Percentiles rank a stretch among this genome's conserved stretches.
Evolutionary conservation across 2,329 filamentous ascomycete species (phyloP).

Genomic region (Penicillium expansum): DNA sequence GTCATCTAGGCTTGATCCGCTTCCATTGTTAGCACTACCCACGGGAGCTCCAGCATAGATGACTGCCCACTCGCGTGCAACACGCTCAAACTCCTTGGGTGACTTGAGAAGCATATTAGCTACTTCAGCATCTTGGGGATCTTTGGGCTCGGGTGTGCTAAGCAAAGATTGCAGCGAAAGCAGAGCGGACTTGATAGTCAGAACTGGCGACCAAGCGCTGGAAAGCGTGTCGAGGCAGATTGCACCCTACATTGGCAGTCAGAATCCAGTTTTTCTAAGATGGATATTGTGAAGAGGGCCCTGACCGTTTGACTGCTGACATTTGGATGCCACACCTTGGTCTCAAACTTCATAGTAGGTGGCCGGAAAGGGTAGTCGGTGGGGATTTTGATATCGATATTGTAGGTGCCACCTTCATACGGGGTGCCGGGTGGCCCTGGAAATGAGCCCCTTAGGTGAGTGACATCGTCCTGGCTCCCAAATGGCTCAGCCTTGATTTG

Average conservation of each 20-base stretch:
- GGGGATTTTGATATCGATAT: constrained; percentile 83
- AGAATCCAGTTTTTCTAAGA: background rate
- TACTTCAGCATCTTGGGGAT: constrained; percentile 95
- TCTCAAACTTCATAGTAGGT: constrained; percentile 85
- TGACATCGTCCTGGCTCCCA: constrained; percentile 66
- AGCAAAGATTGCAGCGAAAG: constrained; percentile 91
- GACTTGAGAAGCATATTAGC: constrained; percentile 82
- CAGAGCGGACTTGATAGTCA: constrained; percentile 93
- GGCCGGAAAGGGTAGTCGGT: constrained; percentile 90
- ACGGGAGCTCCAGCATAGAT: constrained; percentile 74
- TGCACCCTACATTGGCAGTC: constrained; percentile 66
- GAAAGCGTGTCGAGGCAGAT: constrained; percentile 95
- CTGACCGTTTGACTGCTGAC: constrained; percentile 88
- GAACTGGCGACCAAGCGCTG: constrained; percentile 87
- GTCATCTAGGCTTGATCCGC: constrained; percentile 54
- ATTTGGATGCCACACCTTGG: constrained; percentile 96
- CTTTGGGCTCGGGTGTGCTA: constrained; percentile 88
- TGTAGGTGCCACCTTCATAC: constrained; percentile 81
- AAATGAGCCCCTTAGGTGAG: constrained; percentile 79
- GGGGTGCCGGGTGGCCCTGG: constrained; percentile 86
- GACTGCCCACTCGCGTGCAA: constrained; percentile 88
- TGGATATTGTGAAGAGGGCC: constrained; percentile 16
- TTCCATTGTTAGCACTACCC: constrained; percentile 53
- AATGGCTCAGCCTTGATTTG: constrained; percentile 69
- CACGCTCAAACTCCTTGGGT: constrained; percentile 73